These are phyloP conservation scores for Kluyveromyces aestuarii DNA, from an alignment of 805 yeast species.

Conservation along the genomic window DNA sequence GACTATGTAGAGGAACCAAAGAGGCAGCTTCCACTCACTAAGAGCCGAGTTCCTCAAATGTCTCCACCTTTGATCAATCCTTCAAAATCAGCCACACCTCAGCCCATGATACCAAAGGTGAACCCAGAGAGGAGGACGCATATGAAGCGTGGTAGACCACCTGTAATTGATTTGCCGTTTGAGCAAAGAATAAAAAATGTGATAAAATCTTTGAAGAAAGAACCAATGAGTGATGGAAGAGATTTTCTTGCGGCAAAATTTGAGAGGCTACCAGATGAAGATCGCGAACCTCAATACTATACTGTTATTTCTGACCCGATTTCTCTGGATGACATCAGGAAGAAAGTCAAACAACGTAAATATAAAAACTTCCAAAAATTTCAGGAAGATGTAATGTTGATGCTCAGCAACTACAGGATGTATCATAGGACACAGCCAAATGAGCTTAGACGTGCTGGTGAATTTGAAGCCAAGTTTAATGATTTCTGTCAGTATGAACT, in stretches of 20 bases:
- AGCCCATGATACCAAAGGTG: conserved; percentile 13
- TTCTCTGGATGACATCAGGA: conserved; percentile 63
- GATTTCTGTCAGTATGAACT: conserved; percentile 57
- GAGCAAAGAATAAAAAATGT: conserved; percentile 88
- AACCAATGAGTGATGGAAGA: conserved; percentile 43
- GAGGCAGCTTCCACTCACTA: conserved; percentile 6
- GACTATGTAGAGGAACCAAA: conserved; percentile 5
- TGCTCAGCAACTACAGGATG: conserved; percentile 65
- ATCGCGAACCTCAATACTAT: conserved; percentile 38
- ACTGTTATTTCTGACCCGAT: conserved; percentile 48
- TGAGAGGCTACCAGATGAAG: conserved; percentile 73
- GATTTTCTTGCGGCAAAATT: conserved; percentile 52
- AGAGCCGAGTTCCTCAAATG: conserved; percentile 5
- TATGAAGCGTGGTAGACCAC: conserved; percentile 29
- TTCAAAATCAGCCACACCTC: conserved; percentile 19
- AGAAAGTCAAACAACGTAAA: conserved; percentile 76
- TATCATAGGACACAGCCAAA: conserved; percentile 52
- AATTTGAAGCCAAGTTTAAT: conserved; percentile 54
- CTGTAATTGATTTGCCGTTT: conserved; percentile 36
- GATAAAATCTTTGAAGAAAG: conserved; percentile 70
- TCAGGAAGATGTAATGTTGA: conserved; percentile 62
- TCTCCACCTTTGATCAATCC: conserved; percentile 5
- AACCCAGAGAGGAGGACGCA: conserved; percentile 21
- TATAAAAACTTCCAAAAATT: conserved; percentile 70
- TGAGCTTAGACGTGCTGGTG: conserved; percentile 50